phyloP scores from a whole-genome alignment of 177 flowering plant genomes.

The Vitis hybrid region DNA sequence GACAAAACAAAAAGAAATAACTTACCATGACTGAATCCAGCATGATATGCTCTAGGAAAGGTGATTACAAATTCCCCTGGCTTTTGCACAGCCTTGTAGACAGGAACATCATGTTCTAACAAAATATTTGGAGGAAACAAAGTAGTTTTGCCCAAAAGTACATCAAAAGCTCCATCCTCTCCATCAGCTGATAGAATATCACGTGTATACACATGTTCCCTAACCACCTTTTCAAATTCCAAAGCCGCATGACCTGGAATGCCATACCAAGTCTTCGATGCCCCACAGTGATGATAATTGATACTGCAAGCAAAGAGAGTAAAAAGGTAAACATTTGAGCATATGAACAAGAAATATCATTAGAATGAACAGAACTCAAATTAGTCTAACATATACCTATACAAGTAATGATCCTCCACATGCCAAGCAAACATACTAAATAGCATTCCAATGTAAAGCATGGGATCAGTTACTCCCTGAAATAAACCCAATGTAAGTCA shows the following conservation, averaged over 20 bases:
- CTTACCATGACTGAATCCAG: conserved; percentile 98
- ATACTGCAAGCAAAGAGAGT: conserved; percentile 50
- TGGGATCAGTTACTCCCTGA: conserved; percentile 99
- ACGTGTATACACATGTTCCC: conserved; percentile 69
- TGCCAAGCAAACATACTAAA: conserved; percentile 99
- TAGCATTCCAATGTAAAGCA: conserved; percentile 99
- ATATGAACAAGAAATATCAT: neutral
- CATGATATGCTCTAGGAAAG: conserved; percentile 97
- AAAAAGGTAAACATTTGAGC: neutral
- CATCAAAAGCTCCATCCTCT: conserved; percentile 92
- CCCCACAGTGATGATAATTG: conserved; percentile 97
- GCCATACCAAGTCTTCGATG: conserved; percentile 99
- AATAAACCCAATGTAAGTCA: conserved; percentile 15
- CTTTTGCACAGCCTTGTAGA: conserved; percentile 87
- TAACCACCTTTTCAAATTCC: conserved; percentile 81
- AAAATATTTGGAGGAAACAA: conserved; percentile 90
- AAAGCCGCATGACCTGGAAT: conserved; percentile 90
- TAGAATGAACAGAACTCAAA: neutral
- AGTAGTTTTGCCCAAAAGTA: conserved; percentile 92
- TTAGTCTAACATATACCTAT: conserved; percentile 50
- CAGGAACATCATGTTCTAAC: conserved; percentile 78
- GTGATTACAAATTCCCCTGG: conserved; percentile 95
- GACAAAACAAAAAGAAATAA: neutral
- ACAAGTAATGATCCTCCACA: conserved; percentile 97
- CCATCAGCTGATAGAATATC: conserved; percentile 73